Conservation (phyloP, 2,329 filamentous ascomycete genomes). For the Alternaria gaisen region DNA sequence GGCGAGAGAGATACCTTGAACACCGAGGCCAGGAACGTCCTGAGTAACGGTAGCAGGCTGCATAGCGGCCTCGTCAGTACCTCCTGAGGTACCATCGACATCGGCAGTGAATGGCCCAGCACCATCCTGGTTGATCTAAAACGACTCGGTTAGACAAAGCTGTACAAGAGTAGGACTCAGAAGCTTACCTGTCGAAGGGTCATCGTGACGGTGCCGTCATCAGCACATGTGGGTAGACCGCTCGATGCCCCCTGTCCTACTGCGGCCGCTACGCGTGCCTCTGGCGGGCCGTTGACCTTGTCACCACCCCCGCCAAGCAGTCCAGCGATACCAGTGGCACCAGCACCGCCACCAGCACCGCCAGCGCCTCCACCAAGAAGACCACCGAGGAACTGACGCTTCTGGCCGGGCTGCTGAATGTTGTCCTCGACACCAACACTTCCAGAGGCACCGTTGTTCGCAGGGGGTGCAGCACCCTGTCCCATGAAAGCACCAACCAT, state of each 20-base stretch:
- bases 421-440: slow-evolving; percentile 47
- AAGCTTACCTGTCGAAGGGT: slow-evolving; percentile 65
- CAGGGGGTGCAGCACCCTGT: slow-evolving; percentile 35
- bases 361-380: slow-evolving; percentile 46
- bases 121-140: slow-evolving; percentile 71
- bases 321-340: slow-evolving; percentile 42
- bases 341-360: slow-evolving; percentile 32
- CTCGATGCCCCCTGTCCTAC: slow-evolving; percentile 62
- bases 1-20: slow-evolving; percentile 67
- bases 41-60: slow-evolving; percentile 65
- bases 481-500: slow-evolving; percentile 70
- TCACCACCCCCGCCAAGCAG: slow-evolving; percentile 55
- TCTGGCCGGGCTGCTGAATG: slow-evolving; percentile 29
- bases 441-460: slow-evolving; percentile 42
- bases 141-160: not conserved
- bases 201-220: slow-evolving; percentile 69
- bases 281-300: slow-evolving; percentile 57
- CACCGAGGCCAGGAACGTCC: slow-evolving; percentile 67
- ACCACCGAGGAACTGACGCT: slow-evolving; percentile 45
- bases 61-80: slow-evolving; percentile 68
- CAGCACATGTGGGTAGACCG: slow-evolving; percentile 68
- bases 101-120: slow-evolving; percentile 70
- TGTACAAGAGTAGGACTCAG: not conserved
- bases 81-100: slow-evolving; percentile 71
- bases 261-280: slow-evolving; percentile 64